phyloP scores from a whole-genome alignment of 2,329 filamentous ascomycete species.

The Grosmannia serpens region DNA sequence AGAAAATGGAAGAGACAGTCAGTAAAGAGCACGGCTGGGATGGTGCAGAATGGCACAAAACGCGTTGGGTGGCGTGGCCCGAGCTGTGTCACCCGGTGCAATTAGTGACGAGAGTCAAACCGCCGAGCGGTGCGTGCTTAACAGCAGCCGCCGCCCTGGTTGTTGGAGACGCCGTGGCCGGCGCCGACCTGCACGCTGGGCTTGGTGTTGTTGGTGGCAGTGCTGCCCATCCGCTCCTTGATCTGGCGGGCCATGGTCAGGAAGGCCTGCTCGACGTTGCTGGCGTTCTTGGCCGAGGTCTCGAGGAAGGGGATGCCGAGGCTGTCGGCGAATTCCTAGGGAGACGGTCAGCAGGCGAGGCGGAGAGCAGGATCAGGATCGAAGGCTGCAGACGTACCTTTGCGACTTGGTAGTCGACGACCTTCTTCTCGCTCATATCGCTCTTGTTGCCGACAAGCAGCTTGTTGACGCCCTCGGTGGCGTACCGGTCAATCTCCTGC shows the following conservation, averaged over 20 bases:
- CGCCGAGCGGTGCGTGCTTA: slow-evolving; percentile 11
- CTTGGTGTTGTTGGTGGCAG: slow-evolving; percentile 93
- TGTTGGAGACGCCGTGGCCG: slow-evolving; percentile 74
- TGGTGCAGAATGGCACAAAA: not conserved
- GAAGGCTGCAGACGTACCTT: slow-evolving; percentile 52
- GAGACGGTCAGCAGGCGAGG: not conserved
- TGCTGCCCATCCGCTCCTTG: slow-evolving; percentile 99
- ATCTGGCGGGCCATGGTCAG: slow-evolving; percentile 99
- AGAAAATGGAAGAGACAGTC: not conserved
- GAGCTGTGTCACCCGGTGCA: not conserved
- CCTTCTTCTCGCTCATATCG: slow-evolving; percentile 99
- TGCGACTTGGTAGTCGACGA: slow-evolving; percentile 97
- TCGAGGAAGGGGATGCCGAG: slow-evolving; percentile 98
- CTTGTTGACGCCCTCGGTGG: slow-evolving; percentile 99
- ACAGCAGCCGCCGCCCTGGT: slow-evolving; percentile 23
- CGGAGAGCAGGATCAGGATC: not conserved
- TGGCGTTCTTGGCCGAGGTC: slow-evolving; percentile 98
- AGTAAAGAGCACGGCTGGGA: not conserved
- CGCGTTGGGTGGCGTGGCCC: not conserved
- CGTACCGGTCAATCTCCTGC: slow-evolving; percentile 98
- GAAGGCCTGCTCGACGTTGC: slow-evolving; percentile 99
- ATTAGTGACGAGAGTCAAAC: not conserved
- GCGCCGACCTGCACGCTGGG: slow-evolving; percentile 92
- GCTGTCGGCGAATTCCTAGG: slow-evolving; percentile 94
- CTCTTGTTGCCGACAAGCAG: slow-evolving; percentile 99